Conservation (phyloP, 768 basidiomycete genomes). For the Mycena indigotica region DNA sequence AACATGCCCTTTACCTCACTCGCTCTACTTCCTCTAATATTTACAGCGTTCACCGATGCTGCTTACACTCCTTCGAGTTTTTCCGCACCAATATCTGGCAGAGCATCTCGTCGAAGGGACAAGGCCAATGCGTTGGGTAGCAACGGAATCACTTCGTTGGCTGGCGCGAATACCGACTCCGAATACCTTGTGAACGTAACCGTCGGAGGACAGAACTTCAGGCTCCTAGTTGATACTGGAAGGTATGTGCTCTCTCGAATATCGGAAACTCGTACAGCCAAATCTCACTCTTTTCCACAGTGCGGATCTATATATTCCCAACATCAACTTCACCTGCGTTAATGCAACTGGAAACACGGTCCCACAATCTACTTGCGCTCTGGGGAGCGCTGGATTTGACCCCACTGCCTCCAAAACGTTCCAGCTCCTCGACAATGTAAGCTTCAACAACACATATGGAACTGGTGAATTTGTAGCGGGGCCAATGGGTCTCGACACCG, state of each 20-base stretch:
- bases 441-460: conserved; percentile 26
- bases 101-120: conserved; percentile 8
- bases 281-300: conserved; percentile 4
- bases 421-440: conserved; percentile 15
- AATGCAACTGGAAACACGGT: conserved; percentile 14
- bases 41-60: neutral
- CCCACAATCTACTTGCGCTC: conserved; percentile 16
- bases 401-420: conserved; percentile 21
- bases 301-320: conserved; percentile 26
- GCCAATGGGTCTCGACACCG: conserved; percentile 24
- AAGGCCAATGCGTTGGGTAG: conserved; percentile 11
- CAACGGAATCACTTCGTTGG: conserved; percentile 1
- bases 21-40: neutral
- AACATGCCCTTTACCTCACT: neutral
- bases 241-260: conserved; percentile 7
- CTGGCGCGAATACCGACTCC: conserved; percentile 17
- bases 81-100: conserved; percentile 13
- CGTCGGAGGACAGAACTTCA: conserved; percentile 22
- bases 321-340: conserved; percentile 26
- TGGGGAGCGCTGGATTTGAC: conserved; percentile 26
- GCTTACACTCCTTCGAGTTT: conserved; percentile 17
- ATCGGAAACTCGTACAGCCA: neutral
- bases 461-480: conserved; percentile 24
- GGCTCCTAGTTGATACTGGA: conserved; percentile 22
- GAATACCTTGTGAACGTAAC: conserved; percentile 24